phyloP scores from a whole-genome alignment of 1,139 yeast genomes.

The Saccharomyces hybrid region DNA sequence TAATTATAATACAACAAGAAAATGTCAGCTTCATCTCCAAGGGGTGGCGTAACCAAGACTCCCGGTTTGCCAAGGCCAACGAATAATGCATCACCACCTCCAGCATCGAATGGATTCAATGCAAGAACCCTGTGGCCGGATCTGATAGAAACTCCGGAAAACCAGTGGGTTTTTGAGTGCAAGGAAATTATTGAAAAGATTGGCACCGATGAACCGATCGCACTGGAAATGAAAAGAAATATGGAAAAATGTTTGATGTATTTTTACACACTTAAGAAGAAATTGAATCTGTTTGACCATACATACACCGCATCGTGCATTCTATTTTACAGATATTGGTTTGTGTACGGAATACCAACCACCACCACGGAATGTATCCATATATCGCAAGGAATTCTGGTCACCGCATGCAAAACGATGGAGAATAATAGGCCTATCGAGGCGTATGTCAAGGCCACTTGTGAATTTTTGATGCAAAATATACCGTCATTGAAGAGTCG shows the following conservation, averaged over 20 bases:
- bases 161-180: conserved; percentile 28
- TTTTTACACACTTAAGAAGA: conserved; percentile 30
- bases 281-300: conserved; percentile 30
- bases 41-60: background rate
- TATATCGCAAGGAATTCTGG: conserved; percentile 30
- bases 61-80: background rate
- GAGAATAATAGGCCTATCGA: conserved; percentile 33
- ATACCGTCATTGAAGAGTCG: conserved; percentile 21
- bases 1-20: background rate
- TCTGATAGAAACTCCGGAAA: conserved; percentile 27
- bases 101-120: conserved; percentile 16
- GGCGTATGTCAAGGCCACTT: conserved; percentile 30
- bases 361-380: conserved; percentile 26
- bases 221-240: conserved; percentile 23
- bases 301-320: conserved; percentile 33
- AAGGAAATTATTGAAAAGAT: conserved; percentile 27
- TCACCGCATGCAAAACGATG: conserved; percentile 32
- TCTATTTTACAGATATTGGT: conserved; percentile 32
- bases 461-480: conserved; percentile 27
- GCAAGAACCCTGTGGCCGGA: conserved; percentile 32
- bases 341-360: conserved; percentile 23
- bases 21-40: background rate
- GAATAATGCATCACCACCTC: conserved; percentile 2
- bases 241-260: conserved; percentile 32
- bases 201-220: conserved; percentile 18